Evolutionary conservation across 257 asterid species (phyloP), one percentile per base, ranked within the genome.

Genomic region (Fraxinus cuspidata): DNA sequence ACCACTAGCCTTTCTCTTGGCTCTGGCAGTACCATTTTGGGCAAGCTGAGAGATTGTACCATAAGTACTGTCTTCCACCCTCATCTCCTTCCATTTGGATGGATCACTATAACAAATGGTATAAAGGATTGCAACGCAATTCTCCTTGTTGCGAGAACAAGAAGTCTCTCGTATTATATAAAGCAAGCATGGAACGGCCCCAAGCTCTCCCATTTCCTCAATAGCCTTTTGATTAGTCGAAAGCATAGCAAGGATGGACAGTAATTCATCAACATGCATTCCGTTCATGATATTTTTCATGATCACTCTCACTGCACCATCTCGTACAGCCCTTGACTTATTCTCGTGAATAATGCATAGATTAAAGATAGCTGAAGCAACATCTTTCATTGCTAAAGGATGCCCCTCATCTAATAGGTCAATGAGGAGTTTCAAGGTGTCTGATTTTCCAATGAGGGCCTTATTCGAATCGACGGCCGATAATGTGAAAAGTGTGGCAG

Each of bases 301-400:
- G 67, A 81, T 69, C 44, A 79, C 53, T 35, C 66, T 74, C 66
- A 81, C 70, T 5, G 74, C 84, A 12, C 81, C 84, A 72, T 65
- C 74, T 53, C 84, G 67, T n/a, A 81, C 77, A 34, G 86, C 86
- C 75, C 35, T 82, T 18, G 73, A 74, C 51, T 78, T 82, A 51
- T 82, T 82, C 40, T 76, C 86, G 13, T 82, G 83, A 66, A 58
- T 76, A 74, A 79, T 75, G 56, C 86, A 78, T 25, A 82, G 68
- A 38, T 75, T 79, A 73, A 78, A 82, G 63, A 82, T 76, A 18
- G 86, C 83, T 19, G 86, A 70, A 74, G 86, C 83, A 18, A 83
- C 86, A 51, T 82, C 86, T 53, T 82, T 79, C 70, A 70, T 82
- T n/a, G 81, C 86, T 77, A 73, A 70, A 29, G 76, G 81, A 53